These are phyloP conservation scores for Stereum hirsutum DNA, from an alignment of 1,284 basidiomycete species.

Conservation along the genomic window DNA sequence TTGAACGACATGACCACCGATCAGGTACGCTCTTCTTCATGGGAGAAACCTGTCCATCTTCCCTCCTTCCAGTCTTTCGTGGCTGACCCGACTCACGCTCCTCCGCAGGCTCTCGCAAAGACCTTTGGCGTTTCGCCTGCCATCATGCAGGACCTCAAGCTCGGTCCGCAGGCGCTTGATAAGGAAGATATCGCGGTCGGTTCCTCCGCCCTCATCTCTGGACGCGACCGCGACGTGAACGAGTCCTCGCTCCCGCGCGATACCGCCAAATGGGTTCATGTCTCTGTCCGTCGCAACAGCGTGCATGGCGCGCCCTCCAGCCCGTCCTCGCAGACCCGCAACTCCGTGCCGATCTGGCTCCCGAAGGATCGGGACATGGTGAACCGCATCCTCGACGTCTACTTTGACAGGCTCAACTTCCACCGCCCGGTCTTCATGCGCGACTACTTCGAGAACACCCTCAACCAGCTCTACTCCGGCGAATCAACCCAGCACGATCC, in stretches of 20 bases:
- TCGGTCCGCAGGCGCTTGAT: slow-evolving; percentile 36
- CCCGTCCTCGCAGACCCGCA: slow-evolving; percentile 11
- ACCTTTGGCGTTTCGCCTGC: slow-evolving; percentile 66
- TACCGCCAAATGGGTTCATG: slow-evolving; percentile 45
- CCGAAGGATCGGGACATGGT: slow-evolving; percentile 68
- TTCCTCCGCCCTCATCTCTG: slow-evolving; percentile 55
- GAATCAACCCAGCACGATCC: slow-evolving; percentile 48
- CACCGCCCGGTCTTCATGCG: slow-evolving; percentile 69
- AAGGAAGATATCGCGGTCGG: slow-evolving; percentile 71
- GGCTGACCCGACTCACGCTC: slow-evolving; percentile 1
- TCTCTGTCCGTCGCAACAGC: slow-evolving; percentile 37
- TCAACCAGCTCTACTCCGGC: slow-evolving; percentile 58
- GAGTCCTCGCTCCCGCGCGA: slow-evolving; percentile 54
- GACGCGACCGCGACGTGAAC: slow-evolving; percentile 51
- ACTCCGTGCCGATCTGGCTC: slow-evolving; percentile 50
- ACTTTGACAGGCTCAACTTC: slow-evolving; percentile 66
- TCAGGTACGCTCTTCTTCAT: slow-evolving; percentile 35
- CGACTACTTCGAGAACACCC: slow-evolving; percentile 49
- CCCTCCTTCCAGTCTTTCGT: background rate
- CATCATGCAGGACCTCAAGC: slow-evolving; percentile 55
- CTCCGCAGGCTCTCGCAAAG: slow-evolving; percentile 54
- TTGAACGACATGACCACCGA: slow-evolving; percentile 68
- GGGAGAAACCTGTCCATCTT: background rate
- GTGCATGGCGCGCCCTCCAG: slow-evolving; percentile 11
- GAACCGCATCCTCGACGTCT: slow-evolving; percentile 49